Conservation (phyloP, 306 rosid genomes). For the Malus sieversii region DNA sequence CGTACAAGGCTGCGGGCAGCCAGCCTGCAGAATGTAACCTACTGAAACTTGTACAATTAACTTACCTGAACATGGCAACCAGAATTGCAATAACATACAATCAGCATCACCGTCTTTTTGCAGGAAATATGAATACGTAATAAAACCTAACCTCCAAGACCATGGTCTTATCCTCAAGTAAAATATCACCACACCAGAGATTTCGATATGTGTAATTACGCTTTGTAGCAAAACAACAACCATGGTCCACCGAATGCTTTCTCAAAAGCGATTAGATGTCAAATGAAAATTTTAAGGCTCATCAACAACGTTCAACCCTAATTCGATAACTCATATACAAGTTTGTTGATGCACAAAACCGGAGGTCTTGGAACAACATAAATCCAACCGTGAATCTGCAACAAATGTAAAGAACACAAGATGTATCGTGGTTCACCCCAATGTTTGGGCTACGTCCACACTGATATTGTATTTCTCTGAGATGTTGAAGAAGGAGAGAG, state of each 20-base stretch:
- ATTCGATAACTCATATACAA: background rate
- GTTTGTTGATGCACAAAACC: no score
- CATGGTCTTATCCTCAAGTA: background rate
- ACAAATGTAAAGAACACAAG: no score
- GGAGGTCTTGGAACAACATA: no score
- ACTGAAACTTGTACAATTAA: background rate
- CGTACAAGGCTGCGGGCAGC: background rate
- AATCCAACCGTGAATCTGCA: no score
- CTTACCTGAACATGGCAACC: background rate
- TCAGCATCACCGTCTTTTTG: background rate
- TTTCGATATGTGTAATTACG: background rate
- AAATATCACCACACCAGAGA: background rate
- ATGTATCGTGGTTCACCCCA: no score
- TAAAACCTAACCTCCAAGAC: background rate
- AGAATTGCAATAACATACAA: background rate
- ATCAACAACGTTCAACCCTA: background rate
- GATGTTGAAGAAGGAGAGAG: no score
- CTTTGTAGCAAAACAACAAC: background rate
- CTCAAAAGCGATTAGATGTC: background rate
- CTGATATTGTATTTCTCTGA: no score
- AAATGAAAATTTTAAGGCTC: background rate
- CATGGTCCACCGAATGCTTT: slow-evolving; percentile 7
- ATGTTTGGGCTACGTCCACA: no score
- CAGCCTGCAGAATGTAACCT: background rate
- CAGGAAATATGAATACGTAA: background rate